Percentiles rank a stretch among this genome's conserved stretches.
These are phyloP conservation scores for Claviceps sp. DNA, from an alignment of 2,329 filamentous ascomycete species.

Conservation along the genomic window DNA sequence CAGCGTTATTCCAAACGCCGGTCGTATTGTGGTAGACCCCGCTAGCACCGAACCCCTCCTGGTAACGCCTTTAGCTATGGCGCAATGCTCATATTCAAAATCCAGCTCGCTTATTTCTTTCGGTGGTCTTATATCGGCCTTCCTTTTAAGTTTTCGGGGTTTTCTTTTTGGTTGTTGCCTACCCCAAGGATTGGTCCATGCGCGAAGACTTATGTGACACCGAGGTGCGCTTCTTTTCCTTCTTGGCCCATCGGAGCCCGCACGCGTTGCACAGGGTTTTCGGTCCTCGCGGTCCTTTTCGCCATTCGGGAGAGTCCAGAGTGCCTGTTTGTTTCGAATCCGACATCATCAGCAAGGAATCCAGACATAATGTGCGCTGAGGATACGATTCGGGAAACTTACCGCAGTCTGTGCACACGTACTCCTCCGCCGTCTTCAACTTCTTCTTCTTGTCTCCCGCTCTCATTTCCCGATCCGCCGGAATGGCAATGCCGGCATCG, in stretches of 20 bases:
- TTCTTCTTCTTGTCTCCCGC: slow-evolving; percentile 77
- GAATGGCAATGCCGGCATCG: slow-evolving; percentile 75
- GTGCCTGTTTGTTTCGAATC: slow-evolving; percentile 39
- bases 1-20: slow-evolving; percentile 1
- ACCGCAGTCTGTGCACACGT: slow-evolving; percentile 91
- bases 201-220: slow-evolving; percentile 9
- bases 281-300: slow-evolving; percentile 82
- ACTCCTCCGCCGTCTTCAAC: slow-evolving; percentile 71
- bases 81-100: not conserved
- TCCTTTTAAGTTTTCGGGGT: not conserved
- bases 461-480: slow-evolving; percentile 61
- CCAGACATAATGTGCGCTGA: too few relatives aligned
- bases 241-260: slow-evolving; percentile 63
- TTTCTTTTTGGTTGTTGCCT: not conserved
- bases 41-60: not conserved
- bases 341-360: too few relatives aligned
- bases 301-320: slow-evolving; percentile 87
- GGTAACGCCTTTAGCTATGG: not conserved
- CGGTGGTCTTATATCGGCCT: too few relatives aligned
- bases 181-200: slow-evolving; percentile 14
- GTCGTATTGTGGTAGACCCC: not conserved
- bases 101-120: not conserved
- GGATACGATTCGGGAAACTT: slow-evolving; percentile 16
- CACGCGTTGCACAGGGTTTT: slow-evolving; percentile 96
- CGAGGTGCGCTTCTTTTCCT: slow-evolving; percentile 56